Conservation (phyloP, 2,329 filamentous ascomycete genomes). For the Ophiostoma montium region DNA sequence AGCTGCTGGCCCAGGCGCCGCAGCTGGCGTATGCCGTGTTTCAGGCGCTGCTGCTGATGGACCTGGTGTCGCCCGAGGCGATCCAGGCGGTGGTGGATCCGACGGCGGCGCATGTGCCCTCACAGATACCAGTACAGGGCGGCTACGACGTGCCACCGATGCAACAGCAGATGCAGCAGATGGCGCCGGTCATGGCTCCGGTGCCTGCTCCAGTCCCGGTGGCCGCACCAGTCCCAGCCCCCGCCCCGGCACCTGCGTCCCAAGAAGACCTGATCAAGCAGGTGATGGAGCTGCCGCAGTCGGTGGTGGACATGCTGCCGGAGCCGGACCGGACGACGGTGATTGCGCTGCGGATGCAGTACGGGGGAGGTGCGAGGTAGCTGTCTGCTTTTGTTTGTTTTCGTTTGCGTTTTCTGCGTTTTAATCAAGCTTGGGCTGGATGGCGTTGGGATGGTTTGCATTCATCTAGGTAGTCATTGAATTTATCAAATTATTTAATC, state of each 20-base stretch:
- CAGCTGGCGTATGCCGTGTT: conserved; percentile 93
- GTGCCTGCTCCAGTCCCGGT: no score
- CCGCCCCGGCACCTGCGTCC: conserved; percentile 30
- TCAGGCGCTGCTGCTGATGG: conserved; percentile 84
- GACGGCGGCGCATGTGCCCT: conserved; percentile 9
- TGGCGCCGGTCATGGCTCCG: no score
- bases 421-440: neutral
- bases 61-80: conserved; percentile 73
- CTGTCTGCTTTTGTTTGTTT: neutral
- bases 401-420: neutral
- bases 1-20: conserved; percentile 75
- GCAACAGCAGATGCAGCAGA: neutral
- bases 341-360: conserved; percentile 46
- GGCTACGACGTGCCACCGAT: neutral
- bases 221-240: conserved; percentile 12
- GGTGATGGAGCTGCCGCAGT: conserved; percentile 65
- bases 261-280: conserved; percentile 62
- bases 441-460: neutral
- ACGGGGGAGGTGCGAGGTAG: conserved; percentile 9
- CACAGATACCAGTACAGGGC: neutral
- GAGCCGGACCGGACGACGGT: conserved; percentile 67
- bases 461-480: neutral
- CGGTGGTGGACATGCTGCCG: conserved; percentile 65
- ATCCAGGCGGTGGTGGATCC: conserved; percentile 59
- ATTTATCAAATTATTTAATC: neutral